Evolutionary conservation across 225 moss, liverwort and hornwort species (phyloP).

Genomic region (Ulota crispa): DNA sequence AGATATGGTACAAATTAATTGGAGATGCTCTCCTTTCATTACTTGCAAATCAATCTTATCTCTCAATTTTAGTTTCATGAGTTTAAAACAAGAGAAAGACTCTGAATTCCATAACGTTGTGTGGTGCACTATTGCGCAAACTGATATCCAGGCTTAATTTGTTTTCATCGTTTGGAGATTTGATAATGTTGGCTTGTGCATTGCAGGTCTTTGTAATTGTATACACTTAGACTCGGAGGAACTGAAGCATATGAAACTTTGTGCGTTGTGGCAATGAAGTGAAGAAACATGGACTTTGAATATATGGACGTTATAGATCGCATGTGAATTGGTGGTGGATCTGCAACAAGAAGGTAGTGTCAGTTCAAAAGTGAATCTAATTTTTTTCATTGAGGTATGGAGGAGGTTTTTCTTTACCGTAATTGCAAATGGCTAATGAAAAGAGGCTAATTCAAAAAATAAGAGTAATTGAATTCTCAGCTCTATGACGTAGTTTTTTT

Average conservation of each 20-base stretch:
- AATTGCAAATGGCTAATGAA: not conserved
- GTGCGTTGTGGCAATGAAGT: not conserved
- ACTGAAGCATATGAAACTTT: conserved; percentile 13
- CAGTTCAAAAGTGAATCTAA: not conserved
- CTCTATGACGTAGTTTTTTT: not conserved
- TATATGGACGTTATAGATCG: not conserved
- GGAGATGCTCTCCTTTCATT: not conserved
- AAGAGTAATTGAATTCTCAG: not conserved
- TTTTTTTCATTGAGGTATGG: conserved; percentile 9
- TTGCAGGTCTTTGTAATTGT: conserved; percentile 28
- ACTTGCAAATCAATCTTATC: not conserved
- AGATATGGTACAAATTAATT: not conserved
- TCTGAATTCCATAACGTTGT: not conserved
- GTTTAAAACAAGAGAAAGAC: not conserved
- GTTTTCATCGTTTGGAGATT: not conserved
- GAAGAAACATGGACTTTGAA: conserved; percentile 12
- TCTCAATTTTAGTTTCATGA: not conserved
- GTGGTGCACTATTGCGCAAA: not conserved
- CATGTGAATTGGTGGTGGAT: conserved; percentile 13
- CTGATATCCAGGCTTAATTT: not conserved
- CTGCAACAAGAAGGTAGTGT: not conserved
- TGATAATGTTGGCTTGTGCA: not conserved
- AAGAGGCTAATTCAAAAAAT: not conserved
- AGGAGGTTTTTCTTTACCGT: not conserved
- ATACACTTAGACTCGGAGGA: not conserved